These are phyloP conservation scores for Aspergillus candidus DNA, from an alignment of 2,329 filamentous ascomycete genomes.

Conservation along the genomic window DNA sequence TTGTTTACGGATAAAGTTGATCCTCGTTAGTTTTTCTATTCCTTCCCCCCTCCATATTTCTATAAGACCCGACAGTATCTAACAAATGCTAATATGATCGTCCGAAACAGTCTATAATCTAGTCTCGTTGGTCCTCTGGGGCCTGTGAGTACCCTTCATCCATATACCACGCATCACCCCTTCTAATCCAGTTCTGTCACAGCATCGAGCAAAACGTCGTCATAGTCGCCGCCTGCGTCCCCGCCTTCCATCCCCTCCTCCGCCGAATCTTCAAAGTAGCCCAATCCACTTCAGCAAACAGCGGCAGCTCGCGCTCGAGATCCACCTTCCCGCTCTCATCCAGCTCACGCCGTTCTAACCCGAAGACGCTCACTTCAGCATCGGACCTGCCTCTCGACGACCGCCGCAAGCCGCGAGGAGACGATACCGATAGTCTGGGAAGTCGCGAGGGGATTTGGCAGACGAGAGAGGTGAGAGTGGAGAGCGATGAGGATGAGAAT, in stretches of 20 bases:
- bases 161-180: neutral
- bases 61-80: too few species aligned
- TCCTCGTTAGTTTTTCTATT: slow-evolving; percentile 21
- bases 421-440: slow-evolving; percentile 3
- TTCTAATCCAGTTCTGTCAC: neutral
- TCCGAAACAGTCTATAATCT: slow-evolving; percentile 10
- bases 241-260: slow-evolving; percentile 23
- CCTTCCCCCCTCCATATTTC: neutral
- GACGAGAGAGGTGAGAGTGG: slow-evolving; percentile 3
- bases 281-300: neutral
- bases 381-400: slow-evolving; percentile 8
- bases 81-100: too few species aligned
- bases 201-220: slow-evolving; percentile 26
- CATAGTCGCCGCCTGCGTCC: slow-evolving; percentile 24
- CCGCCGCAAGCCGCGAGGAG: neutral
- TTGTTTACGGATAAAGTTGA: slow-evolving; percentile 18
- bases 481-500: too few species aligned
- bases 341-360: neutral
- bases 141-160: slow-evolving; percentile 10
- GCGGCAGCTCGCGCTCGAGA: neutral
- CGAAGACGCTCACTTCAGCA: slow-evolving; percentile 1
- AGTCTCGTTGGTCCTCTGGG: slow-evolving; percentile 16
- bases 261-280: slow-evolving; percentile 13
- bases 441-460: slow-evolving; percentile 8
- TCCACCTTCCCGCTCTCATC: slow-evolving; percentile 5